These are phyloP conservation scores for Gaertneriomyces semiglobifer DNA, from an alignment of 192 early-diverging fungal genomes.

Conservation along the genomic window DNA sequence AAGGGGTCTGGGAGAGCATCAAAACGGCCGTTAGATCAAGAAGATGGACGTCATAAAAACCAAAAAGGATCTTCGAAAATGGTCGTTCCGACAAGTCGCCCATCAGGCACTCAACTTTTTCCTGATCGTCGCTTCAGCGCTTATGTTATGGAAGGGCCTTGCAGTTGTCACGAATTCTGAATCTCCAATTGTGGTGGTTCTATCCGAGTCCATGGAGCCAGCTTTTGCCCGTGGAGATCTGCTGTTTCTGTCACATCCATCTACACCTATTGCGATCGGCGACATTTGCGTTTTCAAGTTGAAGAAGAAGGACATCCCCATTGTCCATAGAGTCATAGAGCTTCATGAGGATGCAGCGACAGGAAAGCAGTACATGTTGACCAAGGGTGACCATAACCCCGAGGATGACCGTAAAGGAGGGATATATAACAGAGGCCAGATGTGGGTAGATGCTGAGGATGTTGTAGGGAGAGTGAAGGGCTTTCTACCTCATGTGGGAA, in stretches of 20 bases:
- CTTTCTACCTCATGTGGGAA: slow-evolving; percentile 89
- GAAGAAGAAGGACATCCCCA: slow-evolving; percentile 82
- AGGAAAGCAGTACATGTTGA: slow-evolving; percentile 77
- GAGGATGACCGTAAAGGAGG: slow-evolving; percentile 76
- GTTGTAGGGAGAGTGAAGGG: slow-evolving; percentile 87
- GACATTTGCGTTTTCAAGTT: slow-evolving; percentile 96
- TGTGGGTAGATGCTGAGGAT: slow-evolving; percentile 89
- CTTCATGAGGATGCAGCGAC: slow-evolving; percentile 64
- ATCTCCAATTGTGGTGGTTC: slow-evolving; percentile 94
- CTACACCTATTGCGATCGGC: slow-evolving; percentile 70
- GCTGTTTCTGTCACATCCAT: slow-evolving; percentile 75
- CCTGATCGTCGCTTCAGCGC: slow-evolving; percentile 84
- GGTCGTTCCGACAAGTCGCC: slow-evolving; percentile 8
- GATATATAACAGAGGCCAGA: slow-evolving; percentile 72
- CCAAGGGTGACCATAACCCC: slow-evolving; percentile 96
- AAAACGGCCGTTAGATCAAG: no score
- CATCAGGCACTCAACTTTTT: slow-evolving; percentile 81
- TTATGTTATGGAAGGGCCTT: slow-evolving; percentile 96
- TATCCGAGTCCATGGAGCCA: slow-evolving; percentile 97
- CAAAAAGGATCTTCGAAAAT: no score
- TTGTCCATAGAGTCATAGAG: slow-evolving; percentile 94
- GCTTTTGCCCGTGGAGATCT: slow-evolving; percentile 93
- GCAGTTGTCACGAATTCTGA: slow-evolving; percentile 83
- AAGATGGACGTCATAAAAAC: no score
- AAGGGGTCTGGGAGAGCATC: no score